phyloP scores from a whole-genome alignment of 441 rosid species.

The Brassica balearica region DNA sequence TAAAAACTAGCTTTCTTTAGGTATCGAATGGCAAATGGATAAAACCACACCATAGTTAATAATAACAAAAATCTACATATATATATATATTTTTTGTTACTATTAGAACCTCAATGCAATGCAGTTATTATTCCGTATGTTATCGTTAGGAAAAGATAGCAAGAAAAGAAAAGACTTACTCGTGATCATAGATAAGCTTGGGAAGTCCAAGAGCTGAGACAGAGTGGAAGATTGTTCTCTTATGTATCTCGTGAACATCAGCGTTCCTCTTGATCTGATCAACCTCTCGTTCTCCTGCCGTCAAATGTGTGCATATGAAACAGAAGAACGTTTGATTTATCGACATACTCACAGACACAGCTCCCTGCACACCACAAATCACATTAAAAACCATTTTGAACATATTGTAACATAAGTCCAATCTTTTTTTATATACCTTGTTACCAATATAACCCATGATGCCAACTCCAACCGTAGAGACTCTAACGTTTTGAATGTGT shows the following conservation, averaged over 20 bases:
- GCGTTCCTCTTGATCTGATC: constrained; percentile 81
- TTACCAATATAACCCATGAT: constrained; percentile 97
- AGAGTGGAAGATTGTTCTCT: constrained; percentile 71
- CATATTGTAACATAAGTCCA: background rate
- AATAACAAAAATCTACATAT: too few species aligned
- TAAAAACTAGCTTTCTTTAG: background rate
- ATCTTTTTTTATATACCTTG: constrained; percentile 53
- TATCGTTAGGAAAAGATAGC: too few species aligned
- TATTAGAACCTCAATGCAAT: too few species aligned
- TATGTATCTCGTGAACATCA: constrained; percentile 79
- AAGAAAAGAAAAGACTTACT: constrained; percentile 47
- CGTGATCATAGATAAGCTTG: constrained; percentile 67
- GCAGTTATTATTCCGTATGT: too few species aligned
- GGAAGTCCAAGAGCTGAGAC: constrained; percentile 64
- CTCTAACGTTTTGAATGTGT: constrained; percentile 80
- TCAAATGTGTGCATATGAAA: constrained; percentile 76
- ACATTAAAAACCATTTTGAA: constrained; percentile 14
- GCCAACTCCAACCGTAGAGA: constrained; percentile 97
- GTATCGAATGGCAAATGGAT: background rate
- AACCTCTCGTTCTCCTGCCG: constrained; percentile 85
- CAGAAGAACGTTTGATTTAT: constrained; percentile 81
- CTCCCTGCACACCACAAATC: constrained; percentile 59
- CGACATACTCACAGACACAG: constrained; percentile 88
- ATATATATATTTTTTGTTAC: too few species aligned
- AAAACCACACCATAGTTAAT: too few species aligned